These are phyloP conservation scores for Lecanicillium sp. DNA, from an alignment of 2,329 filamentous ascomycete species.

Conservation along the genomic window DNA sequence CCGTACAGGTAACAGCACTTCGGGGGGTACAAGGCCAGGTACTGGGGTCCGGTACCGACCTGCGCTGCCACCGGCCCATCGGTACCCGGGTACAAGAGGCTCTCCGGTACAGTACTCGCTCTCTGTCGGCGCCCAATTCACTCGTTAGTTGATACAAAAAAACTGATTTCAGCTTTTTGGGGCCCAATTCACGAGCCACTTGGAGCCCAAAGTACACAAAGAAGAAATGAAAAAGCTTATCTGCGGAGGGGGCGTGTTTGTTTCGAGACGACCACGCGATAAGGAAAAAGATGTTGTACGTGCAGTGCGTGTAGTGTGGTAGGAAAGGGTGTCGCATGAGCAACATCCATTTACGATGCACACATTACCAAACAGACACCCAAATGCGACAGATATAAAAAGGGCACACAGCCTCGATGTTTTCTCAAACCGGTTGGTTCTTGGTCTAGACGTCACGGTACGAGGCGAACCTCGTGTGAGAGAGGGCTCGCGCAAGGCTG, in stretches of 20 bases:
- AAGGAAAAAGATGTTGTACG: too few relatives aligned
- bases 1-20: background rate
- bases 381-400: background rate
- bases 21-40: slow-evolving; percentile 10
- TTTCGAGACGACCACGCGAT: background rate
- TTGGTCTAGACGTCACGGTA: background rate
- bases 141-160: too few relatives aligned
- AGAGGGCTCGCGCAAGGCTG: background rate
- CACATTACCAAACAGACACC: background rate
- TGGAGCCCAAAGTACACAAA: too few relatives aligned
- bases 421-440: background rate
- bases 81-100: slow-evolving; percentile 10
- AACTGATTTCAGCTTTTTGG: too few relatives aligned
- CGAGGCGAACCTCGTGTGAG: background rate
- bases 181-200: too few relatives aligned
- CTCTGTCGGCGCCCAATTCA: too few relatives aligned
- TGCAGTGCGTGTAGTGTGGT: too few relatives aligned
- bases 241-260: background rate
- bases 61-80: slow-evolving; percentile 5
- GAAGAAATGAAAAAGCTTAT: too few relatives aligned
- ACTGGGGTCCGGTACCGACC: slow-evolving; percentile 1
- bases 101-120: background rate
- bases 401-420: background rate
- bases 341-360: background rate
- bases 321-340: background rate